Base-by-base conservation (phyloP, 345 rosid genomes). In the Rhizophora apiculata region DNA sequence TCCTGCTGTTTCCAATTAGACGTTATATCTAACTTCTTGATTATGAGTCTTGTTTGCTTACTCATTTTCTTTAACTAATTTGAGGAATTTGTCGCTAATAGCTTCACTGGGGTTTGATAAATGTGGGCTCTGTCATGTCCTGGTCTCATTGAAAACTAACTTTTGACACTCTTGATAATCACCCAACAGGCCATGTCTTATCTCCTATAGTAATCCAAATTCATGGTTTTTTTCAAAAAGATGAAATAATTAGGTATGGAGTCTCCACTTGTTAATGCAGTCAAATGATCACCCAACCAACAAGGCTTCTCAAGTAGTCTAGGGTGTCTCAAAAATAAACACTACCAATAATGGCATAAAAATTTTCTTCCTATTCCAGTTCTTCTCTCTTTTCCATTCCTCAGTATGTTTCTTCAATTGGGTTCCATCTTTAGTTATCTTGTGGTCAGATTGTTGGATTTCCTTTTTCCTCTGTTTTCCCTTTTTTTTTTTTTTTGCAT, bases 11-110 rank as follows among this genome's bases (percentile, higher is more conserved):
- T 8, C 58, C 24, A 72, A 68, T 68, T 36, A 60, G 65, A 75
- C 82, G 68, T 68, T 48, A 22, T 68, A 75, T 64, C 69, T 55
- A 64, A 64, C 57, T 6, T 20, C 6, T 56, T 56, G 60, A 27
- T 48, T 16, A 57, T 58, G 1, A 18, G 27, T 65, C 62, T 13
- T 20, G 27, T 60, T 59, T 24, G 11, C 22, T 49, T 18, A 16
- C 60, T 52, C 55, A 9, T 3, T n/a, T 53, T n/a, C 60, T 26
- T 48, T 65, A 16, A 65, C 34, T 60, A 60, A 54, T 64, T 24
- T 43, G 43, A 9, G 57, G 24, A 29, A 18, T 34, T 74, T 30
- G 34, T 46, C 30, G 0, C 43, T 60, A 39, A 18, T 34, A 49
- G 37, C 43, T 22, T 58, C 49, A 64, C 48, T 65, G 58, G 51